phyloP scores from a whole-genome alignment of 768 basidiomycete genomes.

The Amanita jacksonii region DNA sequence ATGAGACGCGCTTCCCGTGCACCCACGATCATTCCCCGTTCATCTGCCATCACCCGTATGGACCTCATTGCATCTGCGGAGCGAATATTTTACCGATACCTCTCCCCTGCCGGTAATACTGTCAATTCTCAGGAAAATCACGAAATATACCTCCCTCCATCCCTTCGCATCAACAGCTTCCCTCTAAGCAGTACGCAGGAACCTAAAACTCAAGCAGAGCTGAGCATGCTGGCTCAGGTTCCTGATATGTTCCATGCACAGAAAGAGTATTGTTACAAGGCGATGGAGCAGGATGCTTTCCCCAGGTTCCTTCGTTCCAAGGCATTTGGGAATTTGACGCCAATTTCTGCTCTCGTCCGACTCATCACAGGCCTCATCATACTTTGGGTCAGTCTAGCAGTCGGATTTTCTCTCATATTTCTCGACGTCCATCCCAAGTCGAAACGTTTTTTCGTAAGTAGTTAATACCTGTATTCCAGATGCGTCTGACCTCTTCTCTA shows the following conservation, averaged over 20 bases:
- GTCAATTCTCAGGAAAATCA: slow-evolving; percentile 83
- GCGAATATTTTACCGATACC: slow-evolving; percentile 91
- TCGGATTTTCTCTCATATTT: slow-evolving; percentile 87
- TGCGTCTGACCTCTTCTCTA: slow-evolving; percentile 20
- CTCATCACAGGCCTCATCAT: slow-evolving; percentile 77
- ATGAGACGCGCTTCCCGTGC: slow-evolving; percentile 75
- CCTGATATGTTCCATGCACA: slow-evolving; percentile 97
- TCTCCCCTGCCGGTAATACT: slow-evolving; percentile 70
- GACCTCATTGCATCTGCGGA: slow-evolving; percentile 92
- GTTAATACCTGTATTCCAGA: not conserved
- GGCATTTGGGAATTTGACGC: slow-evolving; percentile 96
- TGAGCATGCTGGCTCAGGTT: slow-evolving; percentile 73
- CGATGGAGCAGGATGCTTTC: slow-evolving; percentile 93
- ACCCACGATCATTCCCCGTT: slow-evolving; percentile 90
- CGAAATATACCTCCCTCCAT: slow-evolving; percentile 94
- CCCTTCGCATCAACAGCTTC: slow-evolving; percentile 86
- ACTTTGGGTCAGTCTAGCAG: slow-evolving; percentile 92
- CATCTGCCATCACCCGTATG: slow-evolving; percentile 79
- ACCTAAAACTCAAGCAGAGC: slow-evolving; percentile 59
- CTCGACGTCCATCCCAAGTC: slow-evolving; percentile 89
- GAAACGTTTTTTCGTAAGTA: slow-evolving; percentile 88
- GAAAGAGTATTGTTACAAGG: slow-evolving; percentile 94
- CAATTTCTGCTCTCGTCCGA: slow-evolving; percentile 78
- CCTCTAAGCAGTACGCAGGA: slow-evolving; percentile 70
- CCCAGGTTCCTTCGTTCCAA: slow-evolving; percentile 92